Evolutionary conservation across 345 rosid species (phyloP), one percentile per base, ranked within the genome.

Genomic region (Aethionema arabicum): DNA sequence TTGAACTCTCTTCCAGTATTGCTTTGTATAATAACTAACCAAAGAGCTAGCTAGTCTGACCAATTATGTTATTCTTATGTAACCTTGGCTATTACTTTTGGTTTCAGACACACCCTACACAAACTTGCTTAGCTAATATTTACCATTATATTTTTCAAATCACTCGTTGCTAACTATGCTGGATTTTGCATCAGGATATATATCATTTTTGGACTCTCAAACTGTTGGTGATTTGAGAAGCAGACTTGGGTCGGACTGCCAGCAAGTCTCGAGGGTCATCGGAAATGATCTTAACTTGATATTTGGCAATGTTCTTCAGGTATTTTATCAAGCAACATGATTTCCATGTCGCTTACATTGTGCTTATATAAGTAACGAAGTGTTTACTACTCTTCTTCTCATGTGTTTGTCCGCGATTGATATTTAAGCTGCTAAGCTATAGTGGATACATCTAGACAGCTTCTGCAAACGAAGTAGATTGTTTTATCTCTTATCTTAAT

Each of bases 181-280:
- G 52, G 33, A 43, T 32, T 56, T 11, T 78, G 14, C 53, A 74
- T 72, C 79, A 92, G 96, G 96, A 92, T 63, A 84, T 93, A n/a
- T 87, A 77, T 81, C 97, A 14, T 92, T 92, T 79, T 92, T 89
- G 65, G 98, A 92, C 70, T 67, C 79, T 75, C 91, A 87, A 80
- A 92, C 95, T 63, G 93, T 92, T 75, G 98, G 97, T 79, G 98
- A 87, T 70, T 81, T 92, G 77, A 92, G 95, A 32, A 92, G 97
- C 74, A 84, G 98, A 81, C 98, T 92, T 49, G 98, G 96, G 40
- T 91, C 98, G 27, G 98, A 92, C 61, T 89, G 96, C 70, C 98
- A 92, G 80, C 98, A 92, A 81, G 95, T 92, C 56, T 92, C 98
- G 11, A 85, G 93, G 50, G 91, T 92, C 63, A 89, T 92, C 53